phyloP scores from a whole-genome alignment of 306 rosid species.

The Casuarina equisetifolia region DNA sequence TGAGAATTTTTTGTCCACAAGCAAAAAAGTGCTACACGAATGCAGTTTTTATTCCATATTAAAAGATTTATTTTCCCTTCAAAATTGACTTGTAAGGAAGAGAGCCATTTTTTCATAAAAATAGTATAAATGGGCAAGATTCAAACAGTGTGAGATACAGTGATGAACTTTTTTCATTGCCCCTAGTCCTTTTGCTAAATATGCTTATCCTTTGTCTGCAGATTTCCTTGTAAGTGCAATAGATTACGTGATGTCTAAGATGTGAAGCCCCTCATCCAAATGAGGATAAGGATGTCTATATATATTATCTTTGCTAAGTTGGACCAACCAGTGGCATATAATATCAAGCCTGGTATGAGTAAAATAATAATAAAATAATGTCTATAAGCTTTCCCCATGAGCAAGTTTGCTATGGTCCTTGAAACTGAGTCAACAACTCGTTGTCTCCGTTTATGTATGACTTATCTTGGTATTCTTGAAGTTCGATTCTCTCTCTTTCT shows the following conservation, averaged over 20 bases:
- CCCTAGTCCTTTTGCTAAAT: slow-evolving; percentile 13
- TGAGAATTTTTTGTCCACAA: too few species aligned
- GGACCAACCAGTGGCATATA: slow-evolving; percentile 11
- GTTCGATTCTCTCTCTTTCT: background rate
- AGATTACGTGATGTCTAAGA: slow-evolving; percentile 67
- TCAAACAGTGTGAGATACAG: too few species aligned
- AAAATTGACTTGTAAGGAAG: too few species aligned
- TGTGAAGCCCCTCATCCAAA: slow-evolving; percentile 39
- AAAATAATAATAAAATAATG: slow-evolving; percentile 21
- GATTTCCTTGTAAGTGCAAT: slow-evolving; percentile 79
- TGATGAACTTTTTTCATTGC: background rate
- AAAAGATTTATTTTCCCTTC: too few species aligned
- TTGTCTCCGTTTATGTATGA: slow-evolving; percentile 45
- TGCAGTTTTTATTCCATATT: too few species aligned
- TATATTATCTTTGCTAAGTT: slow-evolving; percentile 2
- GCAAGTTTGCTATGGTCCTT: slow-evolving; percentile 15
- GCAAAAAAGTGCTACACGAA: too few species aligned
- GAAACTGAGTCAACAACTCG: slow-evolving; percentile 61
- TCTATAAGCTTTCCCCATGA: slow-evolving; percentile 19
- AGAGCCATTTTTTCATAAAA: too few species aligned
- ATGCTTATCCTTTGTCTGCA: slow-evolving; percentile 33
- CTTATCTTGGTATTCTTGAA: background rate
- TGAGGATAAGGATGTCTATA: slow-evolving; percentile 27
- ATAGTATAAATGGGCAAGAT: too few species aligned
- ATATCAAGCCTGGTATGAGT: slow-evolving; percentile 17